A percentile compares a stretch with the other conserved stretches of the same genome.
phyloP scores from a whole-genome alignment of 2,329 filamentous ascomycete genomes.

The Pseudofabraea citricarpa region DNA sequence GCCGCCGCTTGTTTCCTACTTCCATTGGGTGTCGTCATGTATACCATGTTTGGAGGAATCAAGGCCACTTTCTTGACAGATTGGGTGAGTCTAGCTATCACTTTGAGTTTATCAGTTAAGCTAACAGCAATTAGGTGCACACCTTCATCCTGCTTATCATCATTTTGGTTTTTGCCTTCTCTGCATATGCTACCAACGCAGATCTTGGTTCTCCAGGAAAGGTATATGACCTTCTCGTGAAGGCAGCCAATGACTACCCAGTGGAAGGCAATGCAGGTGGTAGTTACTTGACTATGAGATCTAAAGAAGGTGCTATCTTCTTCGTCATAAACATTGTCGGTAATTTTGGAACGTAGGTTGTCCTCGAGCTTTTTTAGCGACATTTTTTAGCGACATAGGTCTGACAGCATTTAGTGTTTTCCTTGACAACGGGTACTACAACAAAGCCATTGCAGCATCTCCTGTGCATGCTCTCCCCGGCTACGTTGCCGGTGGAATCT shows the following conservation, averaged over 20 bases:
- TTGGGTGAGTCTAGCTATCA: constrained; percentile 12
- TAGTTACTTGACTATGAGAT: constrained; percentile 83
- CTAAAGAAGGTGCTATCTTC: constrained; percentile 77
- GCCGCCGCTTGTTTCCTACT: constrained; percentile 81
- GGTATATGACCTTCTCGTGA: constrained; percentile 73
- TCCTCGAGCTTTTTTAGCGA: neutral
- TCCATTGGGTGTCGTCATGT: constrained; percentile 74
- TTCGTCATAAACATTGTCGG: constrained; percentile 88
- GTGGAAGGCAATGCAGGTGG: constrained; percentile 76
- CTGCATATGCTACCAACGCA: constrained; percentile 70
- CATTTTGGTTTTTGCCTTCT: constrained; percentile 80
- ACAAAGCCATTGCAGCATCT: constrained; percentile 86
- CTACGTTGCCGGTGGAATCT: constrained; percentile 75
- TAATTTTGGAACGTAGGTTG: constrained; percentile 58
- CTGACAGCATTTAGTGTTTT: no score
- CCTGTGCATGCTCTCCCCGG: constrained; percentile 83
- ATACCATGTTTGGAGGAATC: constrained; percentile 74
- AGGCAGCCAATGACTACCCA: constrained; percentile 65
- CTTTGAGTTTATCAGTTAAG: neutral
- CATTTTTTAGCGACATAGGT: constrained; percentile 41
- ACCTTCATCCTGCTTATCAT: constrained; percentile 82
- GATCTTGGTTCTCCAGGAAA: constrained; percentile 68
- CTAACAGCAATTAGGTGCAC: constrained; percentile 64
- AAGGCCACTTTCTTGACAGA: constrained; percentile 79
- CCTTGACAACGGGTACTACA: constrained; percentile 84